Conservation (phyloP, 345 rosid genomes). For the Jatropha curcas region DNA sequence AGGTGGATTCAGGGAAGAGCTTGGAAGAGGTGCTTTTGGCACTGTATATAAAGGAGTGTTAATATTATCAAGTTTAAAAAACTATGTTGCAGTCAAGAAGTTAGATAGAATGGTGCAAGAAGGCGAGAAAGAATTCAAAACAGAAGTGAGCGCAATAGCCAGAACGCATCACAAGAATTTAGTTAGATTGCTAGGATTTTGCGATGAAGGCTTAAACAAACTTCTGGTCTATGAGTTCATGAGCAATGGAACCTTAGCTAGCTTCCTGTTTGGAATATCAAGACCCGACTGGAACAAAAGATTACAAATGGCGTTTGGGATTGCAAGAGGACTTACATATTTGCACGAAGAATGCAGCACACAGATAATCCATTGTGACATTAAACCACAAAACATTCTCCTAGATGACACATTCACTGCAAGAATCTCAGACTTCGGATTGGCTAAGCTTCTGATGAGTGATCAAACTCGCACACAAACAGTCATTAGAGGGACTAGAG, state of each 20-base stretch:
- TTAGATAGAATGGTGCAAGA: conserved; percentile 11
- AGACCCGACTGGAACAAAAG: conserved; percentile 14
- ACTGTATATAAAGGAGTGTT: conserved; percentile 15
- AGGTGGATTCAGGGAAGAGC: conserved; percentile 16
- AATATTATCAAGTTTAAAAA: neutral
- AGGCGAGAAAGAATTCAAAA: conserved; percentile 15
- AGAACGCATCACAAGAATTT: conserved; percentile 12
- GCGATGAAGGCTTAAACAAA: conserved; percentile 2
- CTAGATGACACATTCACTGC: conserved; percentile 13
- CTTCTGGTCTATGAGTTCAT: conserved; percentile 18
- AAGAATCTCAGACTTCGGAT: conserved; percentile 16
- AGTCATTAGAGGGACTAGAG: conserved; percentile 16
- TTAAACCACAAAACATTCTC: conserved; percentile 13
- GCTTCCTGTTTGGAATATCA: conserved; percentile 13
- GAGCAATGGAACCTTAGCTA: conserved; percentile 18
- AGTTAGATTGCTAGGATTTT: conserved; percentile 11
- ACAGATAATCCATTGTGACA: conserved; percentile 20
- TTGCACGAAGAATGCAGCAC: conserved; percentile 15
- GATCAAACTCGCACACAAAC: conserved; percentile 16
- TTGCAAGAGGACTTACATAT: conserved; percentile 13
- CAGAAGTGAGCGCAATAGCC: conserved; percentile 1
- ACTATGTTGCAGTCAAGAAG: conserved; percentile 17
- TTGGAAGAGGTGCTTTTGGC: conserved; percentile 22
- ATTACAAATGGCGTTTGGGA: conserved; percentile 12
- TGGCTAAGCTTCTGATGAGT: conserved; percentile 15